Evolutionary conservation across 2,329 filamentous ascomycete species (phyloP).

Genomic region (Biscogniauxia mediterranea): DNA sequence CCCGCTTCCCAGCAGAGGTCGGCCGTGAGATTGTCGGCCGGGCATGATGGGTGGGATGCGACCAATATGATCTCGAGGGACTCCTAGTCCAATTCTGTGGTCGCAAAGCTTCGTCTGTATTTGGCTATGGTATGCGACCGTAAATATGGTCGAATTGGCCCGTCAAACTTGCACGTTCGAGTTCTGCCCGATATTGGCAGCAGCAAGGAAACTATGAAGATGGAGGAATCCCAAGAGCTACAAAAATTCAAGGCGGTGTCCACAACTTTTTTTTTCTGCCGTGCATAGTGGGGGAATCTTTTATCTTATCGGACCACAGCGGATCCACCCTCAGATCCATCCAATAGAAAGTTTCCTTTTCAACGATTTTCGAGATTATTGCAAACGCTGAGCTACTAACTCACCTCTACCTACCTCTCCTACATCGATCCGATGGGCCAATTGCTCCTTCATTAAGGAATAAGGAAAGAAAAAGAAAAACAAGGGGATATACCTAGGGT

Average conservation of each 20-base stretch:
- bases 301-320: slow-evolving; percentile 13
- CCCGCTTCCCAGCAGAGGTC: slow-evolving; percentile 41
- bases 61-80: no score
- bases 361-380: not conserved
- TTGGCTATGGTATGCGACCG: not conserved
- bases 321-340: not conserved
- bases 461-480: not conserved
- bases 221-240: not conserved
- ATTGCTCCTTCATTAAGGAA: not conserved
- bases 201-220: not conserved
- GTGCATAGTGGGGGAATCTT: slow-evolving; percentile 18
- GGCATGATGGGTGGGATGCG: slow-evolving; percentile 42
- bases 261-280: slow-evolving; percentile 28
- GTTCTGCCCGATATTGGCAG: not conserved
- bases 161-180: not conserved
- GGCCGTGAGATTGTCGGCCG: slow-evolving; percentile 58
- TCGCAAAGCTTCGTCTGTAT: not conserved
- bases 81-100: no score
- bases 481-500: no score
- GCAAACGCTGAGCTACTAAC: no score
- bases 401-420: no score
- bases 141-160: not conserved
- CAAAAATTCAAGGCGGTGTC: slow-evolving; percentile 5
- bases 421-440: not conserved
- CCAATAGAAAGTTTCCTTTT: not conserved